These are phyloP conservation scores for Hordeum pubiflorum DNA, from an alignment of 202 grass and related monocot genomes.

Conservation along the genomic window DNA sequence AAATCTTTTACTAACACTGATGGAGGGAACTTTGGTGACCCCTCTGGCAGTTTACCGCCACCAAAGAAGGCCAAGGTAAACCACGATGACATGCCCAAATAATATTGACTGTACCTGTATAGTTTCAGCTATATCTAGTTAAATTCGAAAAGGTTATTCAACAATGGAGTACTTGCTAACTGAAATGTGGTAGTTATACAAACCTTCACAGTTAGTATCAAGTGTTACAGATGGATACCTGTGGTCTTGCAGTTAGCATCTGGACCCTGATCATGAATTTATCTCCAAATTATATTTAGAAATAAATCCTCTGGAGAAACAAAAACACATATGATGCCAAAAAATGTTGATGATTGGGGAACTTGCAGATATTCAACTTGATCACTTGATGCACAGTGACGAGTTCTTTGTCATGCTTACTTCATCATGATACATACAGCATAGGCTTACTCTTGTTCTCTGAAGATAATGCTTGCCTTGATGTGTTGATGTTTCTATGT, in stretches of 20 bases:
- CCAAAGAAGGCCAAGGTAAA: constrained; percentile 9
- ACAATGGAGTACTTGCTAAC: background rate
- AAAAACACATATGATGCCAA: background rate
- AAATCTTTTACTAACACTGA: background rate
- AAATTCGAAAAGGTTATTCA: background rate
- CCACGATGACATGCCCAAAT: background rate
- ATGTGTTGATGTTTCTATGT: background rate
- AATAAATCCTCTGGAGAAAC: background rate
- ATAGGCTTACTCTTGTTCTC: background rate
- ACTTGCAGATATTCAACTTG: background rate
- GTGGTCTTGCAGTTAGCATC: background rate
- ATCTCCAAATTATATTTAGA: background rate
- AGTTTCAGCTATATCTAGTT: background rate
- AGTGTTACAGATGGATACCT: background rate
- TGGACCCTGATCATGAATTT: background rate
- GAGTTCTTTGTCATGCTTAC: background rate
- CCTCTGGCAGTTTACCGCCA: background rate
- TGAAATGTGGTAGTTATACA: background rate
- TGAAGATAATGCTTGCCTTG: background rate
- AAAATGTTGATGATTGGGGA: background rate
- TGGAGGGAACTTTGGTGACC: background rate
- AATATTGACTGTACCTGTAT: background rate
- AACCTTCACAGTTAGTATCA: background rate
- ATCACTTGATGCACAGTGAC: background rate
- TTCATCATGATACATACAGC: background rate